Evolutionary conservation across 768 basidiomycete species (phyloP), one percentile per base, ranked within the genome.

Genomic region (Mrakia frigida): DNA sequence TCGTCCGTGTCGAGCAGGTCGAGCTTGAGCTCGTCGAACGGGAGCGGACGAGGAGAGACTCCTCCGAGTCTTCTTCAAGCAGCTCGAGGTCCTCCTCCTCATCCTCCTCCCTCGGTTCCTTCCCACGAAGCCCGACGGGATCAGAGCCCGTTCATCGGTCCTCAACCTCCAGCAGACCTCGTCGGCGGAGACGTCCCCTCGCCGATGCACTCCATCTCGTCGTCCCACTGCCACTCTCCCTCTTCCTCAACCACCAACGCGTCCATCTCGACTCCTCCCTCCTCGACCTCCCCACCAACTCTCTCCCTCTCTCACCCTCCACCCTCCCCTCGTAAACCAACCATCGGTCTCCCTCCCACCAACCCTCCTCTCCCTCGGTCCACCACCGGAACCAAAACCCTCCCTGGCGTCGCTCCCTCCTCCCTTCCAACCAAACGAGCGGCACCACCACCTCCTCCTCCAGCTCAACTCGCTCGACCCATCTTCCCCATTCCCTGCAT

Each of bases 401-500:
- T 63, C 43, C 61, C 63, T 25, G 46, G 56, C 6, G 63, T 46
- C 41, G 35, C 35, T 14, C 56, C 53, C 23, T 37, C 39, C 33
- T 21, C 43, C 16, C 39, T 25, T 10, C 7, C 60, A 10, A 52
- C 21, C n/a, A 28, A 50, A 50, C 35, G 37, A 14, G 25, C 31
- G 16, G 28, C 28, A 1, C n/a, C 39, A 21, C 61, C 23, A 6
- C 61, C 73, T 35, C 65, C 41, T 53, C 65, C 39, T 16, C 25
- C 59, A 9, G n/a, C 28, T 10, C 73, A 39, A 50, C 10, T 21
- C 18, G 6, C 35, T 41, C 25, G 73, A 35, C 73, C 61, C n/a
- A 59, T 74, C 61, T 60, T 31, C 28, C 73, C 37, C 43, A 33
- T 74, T 4, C 73, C 73, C 7, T 68, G 56, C 50, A 74, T 74